phyloP scores from a whole-genome alignment of 495 filamentous ascomycete species.

The Daldinia grandis region DNA sequence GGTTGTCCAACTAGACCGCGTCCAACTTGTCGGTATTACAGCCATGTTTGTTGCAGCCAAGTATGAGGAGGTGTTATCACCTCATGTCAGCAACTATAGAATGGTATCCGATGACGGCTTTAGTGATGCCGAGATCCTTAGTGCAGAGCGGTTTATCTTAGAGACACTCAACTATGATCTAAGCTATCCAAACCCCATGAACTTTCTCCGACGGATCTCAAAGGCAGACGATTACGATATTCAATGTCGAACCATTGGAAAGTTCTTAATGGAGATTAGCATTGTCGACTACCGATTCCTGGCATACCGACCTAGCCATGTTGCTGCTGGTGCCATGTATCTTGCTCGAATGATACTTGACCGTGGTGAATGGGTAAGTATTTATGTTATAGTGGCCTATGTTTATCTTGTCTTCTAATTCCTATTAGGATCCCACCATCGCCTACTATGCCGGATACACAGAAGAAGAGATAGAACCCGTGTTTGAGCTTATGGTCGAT shows the following conservation, averaged over 20 bases:
- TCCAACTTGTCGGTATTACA: constrained; percentile 95
- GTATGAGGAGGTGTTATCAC: constrained; percentile 97
- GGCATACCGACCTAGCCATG: constrained; percentile 82
- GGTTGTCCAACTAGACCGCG: constrained; percentile 90
- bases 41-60: constrained; percentile 99
- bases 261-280: constrained; percentile 98
- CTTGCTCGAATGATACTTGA: constrained; percentile 87
- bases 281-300: constrained; percentile 94
- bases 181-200: constrained; percentile 99
- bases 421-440: constrained; percentile 78
- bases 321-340: constrained; percentile 95
- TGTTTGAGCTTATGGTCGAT: constrained; percentile 93
- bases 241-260: constrained; percentile 93
- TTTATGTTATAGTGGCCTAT: neutral
- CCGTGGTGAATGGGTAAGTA: constrained; percentile 86
- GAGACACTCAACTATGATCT: constrained; percentile 93
- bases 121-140: constrained; percentile 94
- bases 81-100: constrained; percentile 95
- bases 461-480: constrained; percentile 90
- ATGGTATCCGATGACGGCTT: constrained; percentile 98
- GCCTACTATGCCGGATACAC: constrained; percentile 92
- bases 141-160: constrained; percentile 92
- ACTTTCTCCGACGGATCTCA: constrained; percentile 96
- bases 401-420: constrained; percentile 37
- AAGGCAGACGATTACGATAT: constrained; percentile 99